Percentiles rank a stretch among this genome's conserved stretches.
Evolutionary conservation across 345 rosid species (phyloP).

Genomic region (Brassica cretica): DNA sequence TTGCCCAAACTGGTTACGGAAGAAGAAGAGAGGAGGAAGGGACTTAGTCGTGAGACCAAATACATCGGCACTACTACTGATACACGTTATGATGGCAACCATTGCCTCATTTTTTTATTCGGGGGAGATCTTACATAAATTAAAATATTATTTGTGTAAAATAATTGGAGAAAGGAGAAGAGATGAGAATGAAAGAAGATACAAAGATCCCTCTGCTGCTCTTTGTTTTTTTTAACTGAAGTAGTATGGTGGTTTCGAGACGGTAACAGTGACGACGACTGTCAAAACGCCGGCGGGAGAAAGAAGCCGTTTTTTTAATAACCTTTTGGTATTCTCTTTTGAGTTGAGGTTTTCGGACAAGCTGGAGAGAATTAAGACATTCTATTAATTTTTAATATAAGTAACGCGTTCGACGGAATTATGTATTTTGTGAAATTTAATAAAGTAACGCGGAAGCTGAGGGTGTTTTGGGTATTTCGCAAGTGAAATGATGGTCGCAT

Average conservation of each 20-base stretch:
- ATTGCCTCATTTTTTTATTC: conserved; percentile 23
- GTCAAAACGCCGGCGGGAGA: conserved; percentile 37
- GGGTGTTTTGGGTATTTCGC: neutral
- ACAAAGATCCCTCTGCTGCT: conserved; percentile 14
- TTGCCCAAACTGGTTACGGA: conserved; percentile 26
- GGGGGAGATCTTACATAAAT: conserved; percentile 27
- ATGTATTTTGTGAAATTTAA: neutral
- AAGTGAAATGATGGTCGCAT: neutral
- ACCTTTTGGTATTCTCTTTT: neutral
- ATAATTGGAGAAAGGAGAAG: neutral
- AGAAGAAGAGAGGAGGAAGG: neutral
- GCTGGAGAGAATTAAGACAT: neutral
- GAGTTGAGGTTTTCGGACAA: conserved; percentile 35
- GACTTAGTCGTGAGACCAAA: conserved; percentile 54
- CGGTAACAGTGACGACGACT: conserved; percentile 24
- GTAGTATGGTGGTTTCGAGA: neutral
- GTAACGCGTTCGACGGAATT: conserved; percentile 7
- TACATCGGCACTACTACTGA: conserved; percentile 47
- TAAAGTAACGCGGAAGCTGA: neutral
- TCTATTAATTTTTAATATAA: neutral
- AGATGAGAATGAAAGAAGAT: conserved; percentile 1
- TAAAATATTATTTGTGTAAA: neutral
- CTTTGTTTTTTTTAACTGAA: neutral
- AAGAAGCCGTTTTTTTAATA: neutral
- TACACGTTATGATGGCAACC: conserved; percentile 39